These are phyloP conservation scores for Auricularia sp. DNA, from an alignment of 768 basidiomycete genomes.

Conservation along the genomic window DNA sequence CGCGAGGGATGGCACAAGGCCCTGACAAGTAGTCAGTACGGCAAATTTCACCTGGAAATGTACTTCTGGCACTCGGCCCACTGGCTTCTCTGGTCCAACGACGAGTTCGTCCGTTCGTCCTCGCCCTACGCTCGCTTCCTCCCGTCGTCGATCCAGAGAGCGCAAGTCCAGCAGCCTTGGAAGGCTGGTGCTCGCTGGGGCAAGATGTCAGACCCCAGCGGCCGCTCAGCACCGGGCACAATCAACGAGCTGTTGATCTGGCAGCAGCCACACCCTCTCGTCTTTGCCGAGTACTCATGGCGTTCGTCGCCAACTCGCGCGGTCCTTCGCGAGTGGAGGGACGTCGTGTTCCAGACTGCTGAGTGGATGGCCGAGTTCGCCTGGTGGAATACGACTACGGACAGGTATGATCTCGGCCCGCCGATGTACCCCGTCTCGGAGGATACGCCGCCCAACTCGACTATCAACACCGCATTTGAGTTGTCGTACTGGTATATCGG, in stretches of 20 bases:
- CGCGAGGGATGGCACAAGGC: not conserved
- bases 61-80: slow-evolving; percentile 37
- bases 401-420: slow-evolving; percentile 46
- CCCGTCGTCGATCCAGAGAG: slow-evolving; percentile 32
- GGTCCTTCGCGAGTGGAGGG: slow-evolving; percentile 40
- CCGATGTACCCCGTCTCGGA: slow-evolving; percentile 49
- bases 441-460: slow-evolving; percentile 44
- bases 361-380: slow-evolving; percentile 53
- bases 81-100: slow-evolving; percentile 53
- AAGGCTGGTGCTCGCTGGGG: slow-evolving; percentile 48
- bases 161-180: slow-evolving; percentile 45
- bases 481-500: slow-evolving; percentile 49
- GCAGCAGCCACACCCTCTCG: slow-evolving; percentile 47
- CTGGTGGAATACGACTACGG: slow-evolving; percentile 37
- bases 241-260: slow-evolving; percentile 56
- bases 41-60: slow-evolving; percentile 56
- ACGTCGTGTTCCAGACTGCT: slow-evolving; percentile 42
- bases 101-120: slow-evolving; percentile 42
- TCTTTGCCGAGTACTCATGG: slow-evolving; percentile 49
- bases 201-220: slow-evolving; percentile 53
- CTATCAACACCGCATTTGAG: slow-evolving; percentile 48
- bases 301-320: slow-evolving; percentile 29
- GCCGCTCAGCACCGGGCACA: slow-evolving; percentile 46
- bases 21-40: slow-evolving; percentile 14
- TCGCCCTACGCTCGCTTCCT: slow-evolving; percentile 40